A percentile compares a stretch with the other conserved stretches of the same genome.
Evolutionary conservation across 2,329 filamentous ascomycete species (phyloP).

Genomic region (Dactylonectria estremocensis): DNA sequence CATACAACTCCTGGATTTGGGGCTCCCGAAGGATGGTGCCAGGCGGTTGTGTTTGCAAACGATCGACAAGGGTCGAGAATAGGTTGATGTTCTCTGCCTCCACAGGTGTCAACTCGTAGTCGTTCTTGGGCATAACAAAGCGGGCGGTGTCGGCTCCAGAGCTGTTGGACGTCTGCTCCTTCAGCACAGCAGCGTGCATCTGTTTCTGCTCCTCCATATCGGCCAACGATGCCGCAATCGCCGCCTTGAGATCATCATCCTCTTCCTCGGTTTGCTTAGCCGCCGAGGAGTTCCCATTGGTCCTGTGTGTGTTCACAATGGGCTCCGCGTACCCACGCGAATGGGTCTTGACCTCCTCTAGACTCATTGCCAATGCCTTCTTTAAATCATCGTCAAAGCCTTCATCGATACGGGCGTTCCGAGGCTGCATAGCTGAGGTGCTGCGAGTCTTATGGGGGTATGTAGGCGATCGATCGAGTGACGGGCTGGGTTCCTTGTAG

Average conservation of each 20-base stretch:
- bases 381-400: conserved; percentile 96
- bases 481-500: conserved; percentile 56
- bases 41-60: conserved; percentile 93
- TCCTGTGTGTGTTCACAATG: conserved; percentile 55
- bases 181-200: conserved; percentile 86
- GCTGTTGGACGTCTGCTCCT: conserved; percentile 77
- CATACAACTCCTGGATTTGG: conserved; percentile 98
- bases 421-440: conserved; percentile 85
- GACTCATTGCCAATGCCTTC: conserved; percentile 93
- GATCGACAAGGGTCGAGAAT: conserved; percentile 93
- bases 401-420: conserved; percentile 89
- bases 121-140: conserved; percentile 82
- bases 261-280: conserved; percentile 80
- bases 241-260: conserved; percentile 92
- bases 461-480: conserved; percentile 65
- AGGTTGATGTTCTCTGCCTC: conserved; percentile 98
- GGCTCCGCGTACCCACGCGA: conserved; percentile 81
- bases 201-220: conserved; percentile 99
- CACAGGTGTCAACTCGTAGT: conserved; percentile 93
- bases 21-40: conserved; percentile 97
- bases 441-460: conserved; percentile 76
- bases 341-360: conserved; percentile 90
- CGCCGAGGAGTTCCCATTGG: conserved; percentile 54
- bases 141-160: conserved; percentile 58
- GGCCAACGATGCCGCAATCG: conserved; percentile 92